Conservation (phyloP, 202 grass and related monocot genomes). For the Panicum hallii region DNA sequence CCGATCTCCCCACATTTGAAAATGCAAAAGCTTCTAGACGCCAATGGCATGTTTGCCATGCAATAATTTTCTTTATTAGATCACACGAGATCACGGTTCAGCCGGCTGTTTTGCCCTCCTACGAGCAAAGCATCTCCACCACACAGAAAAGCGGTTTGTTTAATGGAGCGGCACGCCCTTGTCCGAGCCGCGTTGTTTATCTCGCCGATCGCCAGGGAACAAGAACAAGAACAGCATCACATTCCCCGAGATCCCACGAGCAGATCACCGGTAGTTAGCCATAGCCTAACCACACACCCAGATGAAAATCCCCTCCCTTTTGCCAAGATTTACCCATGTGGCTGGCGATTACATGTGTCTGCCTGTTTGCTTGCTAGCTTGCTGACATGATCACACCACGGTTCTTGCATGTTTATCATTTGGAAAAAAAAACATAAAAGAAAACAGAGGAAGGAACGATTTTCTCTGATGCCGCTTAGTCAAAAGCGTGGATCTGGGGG, state of each 20-base stretch:
- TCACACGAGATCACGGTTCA: slow-evolving; percentile 52
- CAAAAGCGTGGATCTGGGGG: slow-evolving; percentile 44
- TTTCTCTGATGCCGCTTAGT: slow-evolving; percentile 39
- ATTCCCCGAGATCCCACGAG: slow-evolving; percentile 63
- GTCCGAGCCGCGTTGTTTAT: slow-evolving; percentile 9
- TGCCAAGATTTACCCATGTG: slow-evolving; percentile 58
- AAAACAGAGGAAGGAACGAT: slow-evolving; percentile 46
- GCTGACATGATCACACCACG: slow-evolving; percentile 42
- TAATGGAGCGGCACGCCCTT: slow-evolving; percentile 6
- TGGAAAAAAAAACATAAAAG: not conserved
- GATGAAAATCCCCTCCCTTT: slow-evolving; percentile 34
- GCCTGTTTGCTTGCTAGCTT: not conserved
- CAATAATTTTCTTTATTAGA: slow-evolving; percentile 39
- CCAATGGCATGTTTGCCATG: slow-evolving; percentile 31
- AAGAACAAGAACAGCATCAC: slow-evolving; percentile 43
- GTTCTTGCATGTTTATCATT: slow-evolving; percentile 25
- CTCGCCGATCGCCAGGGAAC: slow-evolving; percentile 10
- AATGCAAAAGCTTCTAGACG: slow-evolving; percentile 26
- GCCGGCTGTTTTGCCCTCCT: slow-evolving; percentile 38
- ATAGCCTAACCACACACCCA: slow-evolving; percentile 18
- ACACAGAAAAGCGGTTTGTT: slow-evolving; percentile 24
- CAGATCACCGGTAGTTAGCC: not conserved
- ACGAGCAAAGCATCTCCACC: slow-evolving; percentile 24
- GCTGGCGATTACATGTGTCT: slow-evolving; percentile 28
- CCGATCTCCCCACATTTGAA: slow-evolving; percentile 16